Conservation (phyloP, 139 green algal species). For the Volvox africanus region DNA sequence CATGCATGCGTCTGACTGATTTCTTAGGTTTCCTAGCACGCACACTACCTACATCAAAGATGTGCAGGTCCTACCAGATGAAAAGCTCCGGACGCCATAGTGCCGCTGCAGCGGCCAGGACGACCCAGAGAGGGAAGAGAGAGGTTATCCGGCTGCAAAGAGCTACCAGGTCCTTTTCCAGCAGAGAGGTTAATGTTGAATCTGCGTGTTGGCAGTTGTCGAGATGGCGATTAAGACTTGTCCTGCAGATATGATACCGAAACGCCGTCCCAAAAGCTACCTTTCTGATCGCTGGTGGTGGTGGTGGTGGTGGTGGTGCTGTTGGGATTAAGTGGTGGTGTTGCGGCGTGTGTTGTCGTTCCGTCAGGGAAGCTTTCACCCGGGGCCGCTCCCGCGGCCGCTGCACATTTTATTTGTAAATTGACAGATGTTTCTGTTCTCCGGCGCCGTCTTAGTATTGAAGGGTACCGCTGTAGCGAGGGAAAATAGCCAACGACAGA, state of each 20-base stretch:
- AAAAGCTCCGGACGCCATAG: slow-evolving; percentile 66
- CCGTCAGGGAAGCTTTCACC: no score
- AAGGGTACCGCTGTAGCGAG: not conserved
- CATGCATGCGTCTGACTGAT: no score
- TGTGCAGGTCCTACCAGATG: slow-evolving; percentile 55
- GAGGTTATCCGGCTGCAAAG: slow-evolving; percentile 54
- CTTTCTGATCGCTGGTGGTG: not conserved
- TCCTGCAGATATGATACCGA: not conserved
- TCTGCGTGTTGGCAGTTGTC: not conserved
- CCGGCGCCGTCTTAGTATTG: not conserved
- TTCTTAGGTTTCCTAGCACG: no score
- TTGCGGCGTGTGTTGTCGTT: not conserved
- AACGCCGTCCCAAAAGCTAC: no score
- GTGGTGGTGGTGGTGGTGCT: not conserved
- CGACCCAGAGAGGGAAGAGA: slow-evolving; percentile 77
- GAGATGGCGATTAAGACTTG: not conserved
- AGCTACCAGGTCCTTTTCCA: not conserved
- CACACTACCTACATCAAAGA: no score
- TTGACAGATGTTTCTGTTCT: not conserved
- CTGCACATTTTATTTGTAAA: not conserved
- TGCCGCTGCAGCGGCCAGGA: slow-evolving; percentile 57
- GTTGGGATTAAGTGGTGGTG: not conserved
- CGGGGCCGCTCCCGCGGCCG: no score
- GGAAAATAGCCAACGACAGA: not conserved
- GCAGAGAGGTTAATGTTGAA: not conserved